phyloP scores from a whole-genome alignment of 345 rosid genomes.

The Barbarea vulgaris region DNA sequence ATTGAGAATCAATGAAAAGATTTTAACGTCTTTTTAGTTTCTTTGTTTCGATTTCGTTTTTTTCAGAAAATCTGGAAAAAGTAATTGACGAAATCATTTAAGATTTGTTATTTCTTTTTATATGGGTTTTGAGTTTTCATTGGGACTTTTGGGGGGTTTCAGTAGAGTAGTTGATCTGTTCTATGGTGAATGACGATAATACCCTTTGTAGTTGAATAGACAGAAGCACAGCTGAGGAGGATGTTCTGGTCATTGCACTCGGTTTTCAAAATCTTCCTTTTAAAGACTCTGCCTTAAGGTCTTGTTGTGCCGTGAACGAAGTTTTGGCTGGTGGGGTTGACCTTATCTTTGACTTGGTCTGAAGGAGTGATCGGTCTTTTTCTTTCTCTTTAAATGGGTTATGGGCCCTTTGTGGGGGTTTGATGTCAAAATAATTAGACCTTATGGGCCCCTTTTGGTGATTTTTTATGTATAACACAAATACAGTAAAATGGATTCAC shows the following conservation, averaged over 20 bases:
- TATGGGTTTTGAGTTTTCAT: slow-evolving; percentile 19
- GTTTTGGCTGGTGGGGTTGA: slow-evolving; percentile 32
- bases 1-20: neutral
- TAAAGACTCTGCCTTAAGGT: neutral
- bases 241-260: neutral
- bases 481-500: slow-evolving; percentile 7
- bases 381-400: neutral
- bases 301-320: slow-evolving; percentile 32
- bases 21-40: slow-evolving; percentile 25
- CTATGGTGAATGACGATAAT: neutral
- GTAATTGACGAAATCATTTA: neutral
- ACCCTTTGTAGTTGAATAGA: neutral
- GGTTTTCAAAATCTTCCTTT: neutral
- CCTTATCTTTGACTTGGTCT: slow-evolving; percentile 33
- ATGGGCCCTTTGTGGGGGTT: neutral
- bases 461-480: neutral
- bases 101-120: neutral
- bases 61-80: neutral
- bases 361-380: neutral
- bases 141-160: slow-evolving; percentile 6
- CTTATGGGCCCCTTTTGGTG: neutral
- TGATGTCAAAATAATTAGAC: neutral
- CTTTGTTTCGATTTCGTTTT: slow-evolving; percentile 13
- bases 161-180: slow-evolving; percentile 38
- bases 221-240: neutral